phyloP scores from a whole-genome alignment of 83 land plant species.

The Picea abies region DNA sequence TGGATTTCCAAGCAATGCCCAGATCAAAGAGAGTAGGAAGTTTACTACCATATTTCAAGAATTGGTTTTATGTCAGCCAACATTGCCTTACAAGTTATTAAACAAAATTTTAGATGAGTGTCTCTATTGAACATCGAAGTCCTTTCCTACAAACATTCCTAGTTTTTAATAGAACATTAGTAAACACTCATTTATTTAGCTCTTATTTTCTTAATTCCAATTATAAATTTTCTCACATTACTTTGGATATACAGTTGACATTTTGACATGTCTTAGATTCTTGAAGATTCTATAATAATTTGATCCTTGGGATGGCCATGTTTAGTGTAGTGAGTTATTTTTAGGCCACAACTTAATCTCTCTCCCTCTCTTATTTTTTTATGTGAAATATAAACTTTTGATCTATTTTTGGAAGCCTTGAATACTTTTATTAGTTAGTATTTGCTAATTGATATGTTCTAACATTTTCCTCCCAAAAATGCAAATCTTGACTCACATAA shows the following conservation, averaged over 20 bases:
- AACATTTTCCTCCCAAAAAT: no score
- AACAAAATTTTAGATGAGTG: background rate
- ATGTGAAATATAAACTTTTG: no score
- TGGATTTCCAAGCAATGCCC: no score
- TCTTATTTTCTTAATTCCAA: background rate
- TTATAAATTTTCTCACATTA: background rate
- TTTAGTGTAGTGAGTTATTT: constrained; percentile 49
- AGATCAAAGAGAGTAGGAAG: background rate
- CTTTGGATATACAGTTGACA: constrained; percentile 37
- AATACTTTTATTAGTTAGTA: no score
- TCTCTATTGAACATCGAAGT: background rate
- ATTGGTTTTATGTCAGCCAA: background rate
- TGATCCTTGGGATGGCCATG: constrained; percentile 67
- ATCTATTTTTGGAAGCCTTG: no score
- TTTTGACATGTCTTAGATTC: constrained; percentile 59
- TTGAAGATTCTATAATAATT: constrained; percentile 59
- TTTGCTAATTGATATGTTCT: no score
- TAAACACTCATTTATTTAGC: background rate
- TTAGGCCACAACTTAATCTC: background rate
- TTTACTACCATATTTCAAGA: background rate
- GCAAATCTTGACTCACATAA: no score
- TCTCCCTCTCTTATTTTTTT: no score
- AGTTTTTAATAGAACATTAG: background rate
- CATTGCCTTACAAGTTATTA: background rate
- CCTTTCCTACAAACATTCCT: background rate